phyloP scores from a whole-genome alignment of 352 stramenopile species.

The Pythium monospermum region DNA sequence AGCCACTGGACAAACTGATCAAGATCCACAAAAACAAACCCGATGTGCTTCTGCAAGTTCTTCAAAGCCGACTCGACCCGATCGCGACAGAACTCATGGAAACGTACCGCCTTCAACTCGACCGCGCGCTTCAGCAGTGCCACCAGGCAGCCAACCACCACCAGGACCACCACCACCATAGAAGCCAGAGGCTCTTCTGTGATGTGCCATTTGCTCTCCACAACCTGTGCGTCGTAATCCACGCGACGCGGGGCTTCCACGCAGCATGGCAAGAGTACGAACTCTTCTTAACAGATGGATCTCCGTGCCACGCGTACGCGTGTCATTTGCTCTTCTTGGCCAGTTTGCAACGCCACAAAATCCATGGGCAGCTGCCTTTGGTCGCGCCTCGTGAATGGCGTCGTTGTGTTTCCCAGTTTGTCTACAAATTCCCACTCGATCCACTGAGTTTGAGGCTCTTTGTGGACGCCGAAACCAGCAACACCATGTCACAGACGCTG shows the following conservation, averaged over 20 bases:
- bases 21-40: conserved; percentile 32
- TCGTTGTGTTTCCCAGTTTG: conserved; percentile 25
- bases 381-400: conserved; percentile 59
- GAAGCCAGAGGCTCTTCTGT: background rate
- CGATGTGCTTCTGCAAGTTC: conserved; percentile 14
- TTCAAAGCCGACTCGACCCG: no score
- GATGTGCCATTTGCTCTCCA: background rate
- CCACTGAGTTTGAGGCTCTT: conserved; percentile 63
- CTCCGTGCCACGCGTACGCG: background rate
- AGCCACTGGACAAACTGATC: conserved; percentile 30
- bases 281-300: conserved; percentile 6
- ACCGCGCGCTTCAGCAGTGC: conserved; percentile 29
- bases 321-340: conserved; percentile 44
- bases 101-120: conserved; percentile 44
- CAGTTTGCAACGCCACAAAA: conserved; percentile 57
- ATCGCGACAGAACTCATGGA: conserved; percentile 14
- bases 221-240: background rate
- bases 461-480: conserved; percentile 62
- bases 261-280: conserved; percentile 44
- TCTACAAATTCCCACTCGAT: conserved; percentile 38
- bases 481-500: conserved; percentile 67
- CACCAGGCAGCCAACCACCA: background rate
- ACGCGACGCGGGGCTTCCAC: conserved; percentile 32
- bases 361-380: conserved; percentile 20
- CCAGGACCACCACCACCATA: background rate